Conservation (phyloP, 2,329 filamentous ascomycete species). For the Xylaria sp. region DNA sequence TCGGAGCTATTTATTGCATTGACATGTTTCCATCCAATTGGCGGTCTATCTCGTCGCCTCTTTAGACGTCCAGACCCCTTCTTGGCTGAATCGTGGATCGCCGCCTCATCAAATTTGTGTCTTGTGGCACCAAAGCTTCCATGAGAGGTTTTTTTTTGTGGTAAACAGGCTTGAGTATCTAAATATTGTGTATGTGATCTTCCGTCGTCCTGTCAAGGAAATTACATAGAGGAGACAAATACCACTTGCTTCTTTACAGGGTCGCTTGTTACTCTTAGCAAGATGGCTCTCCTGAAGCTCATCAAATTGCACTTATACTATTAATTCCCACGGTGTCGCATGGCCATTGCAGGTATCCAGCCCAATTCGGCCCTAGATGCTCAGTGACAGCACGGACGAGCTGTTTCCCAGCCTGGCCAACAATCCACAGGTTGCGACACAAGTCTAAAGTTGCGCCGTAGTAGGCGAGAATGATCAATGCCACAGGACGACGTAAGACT, state of each 20-base stretch:
- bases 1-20: neutral
- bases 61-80: neutral
- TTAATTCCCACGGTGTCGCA: conserved; percentile 14
- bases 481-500: conserved; percentile 16
- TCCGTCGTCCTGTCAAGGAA: too few species aligned
- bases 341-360: conserved; percentile 14
- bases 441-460: conserved; percentile 14
- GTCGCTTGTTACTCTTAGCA: too few species aligned
- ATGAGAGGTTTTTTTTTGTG: too few species aligned
- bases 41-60: neutral
- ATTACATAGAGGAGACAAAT: too few species aligned
- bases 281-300: too few species aligned
- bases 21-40: conserved; percentile 14
- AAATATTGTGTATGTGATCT: too few species aligned
- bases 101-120: neutral
- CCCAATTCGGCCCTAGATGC: conserved; percentile 14
- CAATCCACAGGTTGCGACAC: conserved; percentile 22
- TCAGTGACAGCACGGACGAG: conserved; percentile 12
- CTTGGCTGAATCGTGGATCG: neutral
- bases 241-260: too few species aligned
- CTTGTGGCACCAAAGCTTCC: too few species aligned
- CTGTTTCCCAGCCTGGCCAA: conserved; percentile 14
- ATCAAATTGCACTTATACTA: neutral
- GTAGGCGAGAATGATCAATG: conserved; percentile 21
- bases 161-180: too few species aligned